Evolutionary conservation across 2,329 filamentous ascomycete species (phyloP).

Genomic region (Aspergillus sp.): DNA sequence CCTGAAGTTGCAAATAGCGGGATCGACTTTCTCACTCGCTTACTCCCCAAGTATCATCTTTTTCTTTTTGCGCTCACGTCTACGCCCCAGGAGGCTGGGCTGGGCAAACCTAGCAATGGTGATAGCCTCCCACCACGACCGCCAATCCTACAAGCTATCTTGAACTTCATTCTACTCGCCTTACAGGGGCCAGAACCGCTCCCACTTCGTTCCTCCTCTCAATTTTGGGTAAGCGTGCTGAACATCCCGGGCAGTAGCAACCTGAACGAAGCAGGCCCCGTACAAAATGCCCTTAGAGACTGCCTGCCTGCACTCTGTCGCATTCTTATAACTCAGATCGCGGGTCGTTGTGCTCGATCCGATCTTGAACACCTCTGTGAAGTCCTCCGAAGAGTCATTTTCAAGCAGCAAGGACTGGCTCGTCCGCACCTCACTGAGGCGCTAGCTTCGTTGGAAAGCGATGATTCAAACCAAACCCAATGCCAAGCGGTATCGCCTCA

Average conservation of each 20-base stretch:
- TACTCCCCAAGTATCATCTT: conserved; percentile 37
- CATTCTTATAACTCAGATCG: conserved; percentile 36
- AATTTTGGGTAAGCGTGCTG: conserved; percentile 39
- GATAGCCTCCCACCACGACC: conserved; percentile 12
- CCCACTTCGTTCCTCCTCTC: conserved; percentile 42
- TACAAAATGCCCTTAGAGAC: conserved; percentile 27
- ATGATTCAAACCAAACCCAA: conserved; percentile 15
- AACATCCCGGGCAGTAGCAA: conserved; percentile 23
- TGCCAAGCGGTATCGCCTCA: conserved; percentile 23
- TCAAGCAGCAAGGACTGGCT: conserved; percentile 37
- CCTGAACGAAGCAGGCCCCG: conserved; percentile 14
- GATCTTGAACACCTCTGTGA: conserved; percentile 40
- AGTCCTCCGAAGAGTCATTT: conserved; percentile 36
- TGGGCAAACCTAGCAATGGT: neutral
- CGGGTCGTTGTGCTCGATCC: conserved; percentile 41
- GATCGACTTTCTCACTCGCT: conserved; percentile 40
- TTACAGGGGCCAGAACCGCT: conserved; percentile 40
- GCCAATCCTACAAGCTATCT: conserved; percentile 27
- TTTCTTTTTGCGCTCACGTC: conserved; percentile 33
- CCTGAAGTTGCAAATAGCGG: conserved; percentile 41
- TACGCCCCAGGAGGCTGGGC: conserved; percentile 11
- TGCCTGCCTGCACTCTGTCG: conserved; percentile 34
- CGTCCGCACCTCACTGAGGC: conserved; percentile 33
- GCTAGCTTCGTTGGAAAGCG: conserved; percentile 24
- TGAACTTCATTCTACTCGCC: conserved; percentile 38